These are phyloP conservation scores for Fusarium torreyae DNA, from an alignment of 2,329 filamentous ascomycete species.

Conservation along the genomic window DNA sequence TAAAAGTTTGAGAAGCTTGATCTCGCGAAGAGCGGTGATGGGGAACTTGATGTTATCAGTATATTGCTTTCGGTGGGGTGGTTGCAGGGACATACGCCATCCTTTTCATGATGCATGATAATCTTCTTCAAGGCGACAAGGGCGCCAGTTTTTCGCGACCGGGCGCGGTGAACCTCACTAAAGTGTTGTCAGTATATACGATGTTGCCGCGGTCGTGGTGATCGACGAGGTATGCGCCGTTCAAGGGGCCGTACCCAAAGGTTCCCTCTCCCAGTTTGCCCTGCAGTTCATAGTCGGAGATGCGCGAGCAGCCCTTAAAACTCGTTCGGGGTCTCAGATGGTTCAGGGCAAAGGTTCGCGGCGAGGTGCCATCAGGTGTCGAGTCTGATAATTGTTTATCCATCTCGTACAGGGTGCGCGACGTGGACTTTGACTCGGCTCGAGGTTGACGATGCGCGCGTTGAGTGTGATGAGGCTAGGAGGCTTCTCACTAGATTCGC, in stretches of 20 bases:
- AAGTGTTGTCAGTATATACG: constrained; percentile 23
- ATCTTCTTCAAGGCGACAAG: constrained; percentile 97
- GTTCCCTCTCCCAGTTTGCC: constrained; percentile 94
- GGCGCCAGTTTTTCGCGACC: constrained; percentile 79
- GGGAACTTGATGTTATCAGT: constrained; percentile 75
- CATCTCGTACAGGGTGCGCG: constrained; percentile 45
- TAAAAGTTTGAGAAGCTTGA: constrained; percentile 96
- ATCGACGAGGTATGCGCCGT: constrained; percentile 31
- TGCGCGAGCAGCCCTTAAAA: constrained; percentile 89
- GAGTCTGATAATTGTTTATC: constrained; percentile 50
- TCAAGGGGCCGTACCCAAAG: constrained; percentile 77
- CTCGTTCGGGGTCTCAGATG: constrained; percentile 70
- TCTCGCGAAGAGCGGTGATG: constrained; percentile 97
- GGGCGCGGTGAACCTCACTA: constrained; percentile 92
- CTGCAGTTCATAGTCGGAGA: constrained; percentile 83
- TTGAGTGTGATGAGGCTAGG: constrained; percentile 36
- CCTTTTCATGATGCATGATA: constrained; percentile 99
- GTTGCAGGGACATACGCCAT: constrained; percentile 74
- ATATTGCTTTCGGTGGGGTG: constrained; percentile 6
- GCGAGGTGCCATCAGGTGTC: constrained; percentile 62
- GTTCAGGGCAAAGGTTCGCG: constrained; percentile 69
- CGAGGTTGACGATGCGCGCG: constrained; percentile 41
- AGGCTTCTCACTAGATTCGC: constrained; percentile 36
- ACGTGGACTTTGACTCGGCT: constrained; percentile 10
- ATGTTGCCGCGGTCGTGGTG: not conserved